phyloP scores from a whole-genome alignment of 2,329 filamentous ascomycete genomes.

The Paradendryphiella salina region DNA sequence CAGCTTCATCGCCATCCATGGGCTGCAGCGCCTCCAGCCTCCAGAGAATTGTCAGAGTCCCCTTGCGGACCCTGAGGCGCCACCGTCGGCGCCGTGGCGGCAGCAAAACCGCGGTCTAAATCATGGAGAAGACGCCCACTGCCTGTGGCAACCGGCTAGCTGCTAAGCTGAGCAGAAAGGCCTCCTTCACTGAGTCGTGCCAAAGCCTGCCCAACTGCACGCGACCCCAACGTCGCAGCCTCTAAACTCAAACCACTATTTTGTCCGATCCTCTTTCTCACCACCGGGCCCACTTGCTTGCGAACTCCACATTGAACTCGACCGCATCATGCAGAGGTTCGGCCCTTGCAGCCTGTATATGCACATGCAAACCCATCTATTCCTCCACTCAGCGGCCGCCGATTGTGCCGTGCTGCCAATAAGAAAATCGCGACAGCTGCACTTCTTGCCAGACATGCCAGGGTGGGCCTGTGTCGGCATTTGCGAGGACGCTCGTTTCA shows the following conservation, averaged over 20 bases:
- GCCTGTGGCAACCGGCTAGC: slow-evolving; percentile 14
- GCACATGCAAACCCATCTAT: slow-evolving; percentile 21
- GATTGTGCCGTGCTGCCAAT: slow-evolving; percentile 34
- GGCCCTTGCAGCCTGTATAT: slow-evolving; percentile 21
- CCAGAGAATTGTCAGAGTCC: background rate
- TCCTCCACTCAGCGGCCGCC: slow-evolving; percentile 24
- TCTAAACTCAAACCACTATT: slow-evolving; percentile 6
- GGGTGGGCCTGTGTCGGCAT: slow-evolving; percentile 16
- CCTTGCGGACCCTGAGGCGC: slow-evolving; percentile 19
- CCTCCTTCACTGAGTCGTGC: slow-evolving; percentile 15
- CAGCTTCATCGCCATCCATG: background rate
- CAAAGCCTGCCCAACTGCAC: slow-evolving; percentile 11
- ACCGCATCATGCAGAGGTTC: slow-evolving; percentile 6
- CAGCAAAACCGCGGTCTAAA: slow-evolving; percentile 15
- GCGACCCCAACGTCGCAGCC: slow-evolving; percentile 5
- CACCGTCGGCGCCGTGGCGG: slow-evolving; percentile 8
- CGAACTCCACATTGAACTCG: slow-evolving; percentile 8
- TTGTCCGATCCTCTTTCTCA: background rate
- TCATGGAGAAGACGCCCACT: slow-evolving; percentile 8
- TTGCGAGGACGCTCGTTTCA: background rate
- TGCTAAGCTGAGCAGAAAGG: slow-evolving; percentile 3
- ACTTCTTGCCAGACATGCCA: slow-evolving; percentile 8
- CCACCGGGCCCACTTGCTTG: slow-evolving; percentile 5
- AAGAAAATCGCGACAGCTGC: slow-evolving; percentile 23
- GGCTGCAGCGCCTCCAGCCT: background rate